Conservation (phyloP, 495 filamentous ascomycete species). For the Penicillium lagena region DNA sequence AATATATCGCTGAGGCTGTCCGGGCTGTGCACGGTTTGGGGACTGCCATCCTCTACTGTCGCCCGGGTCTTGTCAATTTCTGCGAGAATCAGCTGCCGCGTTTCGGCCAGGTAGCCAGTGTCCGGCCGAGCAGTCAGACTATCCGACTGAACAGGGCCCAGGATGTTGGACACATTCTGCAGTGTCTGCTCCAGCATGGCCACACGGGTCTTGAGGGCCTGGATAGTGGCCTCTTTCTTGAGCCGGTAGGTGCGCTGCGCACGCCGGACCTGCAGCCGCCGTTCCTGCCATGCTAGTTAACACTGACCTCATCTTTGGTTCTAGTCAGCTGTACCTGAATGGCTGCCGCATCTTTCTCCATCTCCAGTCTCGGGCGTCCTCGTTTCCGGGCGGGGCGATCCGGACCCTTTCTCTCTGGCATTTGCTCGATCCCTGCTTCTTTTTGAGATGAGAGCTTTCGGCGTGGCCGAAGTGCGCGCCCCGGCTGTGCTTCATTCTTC, state of each 20-base stretch:
- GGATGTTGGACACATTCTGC: constrained; percentile 64
- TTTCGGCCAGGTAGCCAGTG: constrained; percentile 3
- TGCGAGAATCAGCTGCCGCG: constrained; percentile 12
- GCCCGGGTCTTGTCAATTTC: constrained; percentile 7
- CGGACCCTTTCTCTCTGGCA: neutral
- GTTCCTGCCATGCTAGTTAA: constrained; percentile 20
- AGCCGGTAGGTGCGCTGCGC: constrained; percentile 81
- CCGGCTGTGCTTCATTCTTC: constrained; percentile 1
- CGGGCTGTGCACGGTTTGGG: neutral
- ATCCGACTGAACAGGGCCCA: constrained; percentile 19
- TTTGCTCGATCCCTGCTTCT: constrained; percentile 4
- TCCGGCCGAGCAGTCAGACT: neutral
- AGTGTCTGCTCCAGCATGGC: constrained; percentile 58
- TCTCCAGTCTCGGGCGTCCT: constrained; percentile 18
- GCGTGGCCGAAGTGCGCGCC: constrained; percentile 2
- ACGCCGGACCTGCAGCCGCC: constrained; percentile 78
- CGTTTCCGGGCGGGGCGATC: constrained; percentile 18
- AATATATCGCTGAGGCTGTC: constrained; percentile 4
- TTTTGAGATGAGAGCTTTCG: neutral
- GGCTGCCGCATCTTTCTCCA: constrained; percentile 16
- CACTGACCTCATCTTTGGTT: neutral
- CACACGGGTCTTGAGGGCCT: constrained; percentile 62
- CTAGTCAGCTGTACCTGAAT: constrained; percentile 10
- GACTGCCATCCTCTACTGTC: neutral
- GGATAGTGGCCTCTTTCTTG: constrained; percentile 78